phyloP scores from a whole-genome alignment of 176 grass and related monocot species.

The Zizania latifolia region DNA sequence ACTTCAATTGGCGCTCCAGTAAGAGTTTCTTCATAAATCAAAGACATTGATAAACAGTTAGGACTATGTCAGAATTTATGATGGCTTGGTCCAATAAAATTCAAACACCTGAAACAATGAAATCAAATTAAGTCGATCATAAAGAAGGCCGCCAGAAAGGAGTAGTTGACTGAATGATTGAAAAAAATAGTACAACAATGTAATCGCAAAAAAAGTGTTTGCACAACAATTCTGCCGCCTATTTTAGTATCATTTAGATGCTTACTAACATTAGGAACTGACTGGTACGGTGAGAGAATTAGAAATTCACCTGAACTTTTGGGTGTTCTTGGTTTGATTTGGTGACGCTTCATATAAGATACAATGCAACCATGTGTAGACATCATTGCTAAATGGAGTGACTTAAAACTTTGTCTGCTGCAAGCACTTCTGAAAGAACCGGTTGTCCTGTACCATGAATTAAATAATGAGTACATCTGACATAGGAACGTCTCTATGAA shows the following conservation, averaged over 20 bases:
- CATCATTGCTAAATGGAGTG: not conserved
- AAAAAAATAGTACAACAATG: not conserved
- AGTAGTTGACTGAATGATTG: not conserved
- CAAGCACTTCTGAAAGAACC: slow-evolving; percentile 75
- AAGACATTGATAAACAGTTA: not conserved
- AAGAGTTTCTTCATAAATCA: slow-evolving; percentile 13
- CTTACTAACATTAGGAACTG: not conserved
- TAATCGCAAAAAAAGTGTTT: no score
- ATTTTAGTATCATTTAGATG: not conserved
- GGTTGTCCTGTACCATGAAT: slow-evolving; percentile 49
- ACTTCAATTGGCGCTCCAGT: slow-evolving; percentile 18
- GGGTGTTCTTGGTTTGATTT: not conserved
- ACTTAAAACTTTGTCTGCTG: slow-evolving; percentile 29
- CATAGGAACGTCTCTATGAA: no score
- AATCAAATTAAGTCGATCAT: no score
- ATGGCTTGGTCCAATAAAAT: not conserved
- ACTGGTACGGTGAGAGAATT: not conserved
- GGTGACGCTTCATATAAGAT: not conserved
- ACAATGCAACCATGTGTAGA: not conserved
- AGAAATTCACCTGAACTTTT: slow-evolving; percentile 23
- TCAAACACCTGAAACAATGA: not conserved
- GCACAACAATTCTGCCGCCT: not conserved
- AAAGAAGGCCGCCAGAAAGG: no score
- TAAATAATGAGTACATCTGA: slow-evolving; percentile 23
- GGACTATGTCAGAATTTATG: not conserved